Evolutionary conservation across 768 basidiomycete genomes (phyloP).

Genomic region (Suillus bovinus): DNA sequence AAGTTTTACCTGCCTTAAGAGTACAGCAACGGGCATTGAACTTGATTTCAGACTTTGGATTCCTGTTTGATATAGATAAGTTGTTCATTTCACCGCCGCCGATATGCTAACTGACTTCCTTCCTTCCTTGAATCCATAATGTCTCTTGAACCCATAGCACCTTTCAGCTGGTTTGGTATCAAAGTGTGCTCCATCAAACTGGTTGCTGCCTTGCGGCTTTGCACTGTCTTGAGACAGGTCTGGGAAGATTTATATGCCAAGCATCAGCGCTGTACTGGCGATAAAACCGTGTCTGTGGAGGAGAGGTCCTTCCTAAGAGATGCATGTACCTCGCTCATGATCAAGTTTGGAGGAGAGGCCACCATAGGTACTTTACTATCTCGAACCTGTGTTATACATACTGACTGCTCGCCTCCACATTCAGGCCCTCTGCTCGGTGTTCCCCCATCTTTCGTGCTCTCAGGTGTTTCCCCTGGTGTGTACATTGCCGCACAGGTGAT

Average conservation of each 20-base stretch:
- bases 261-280: slow-evolving; percentile 42
- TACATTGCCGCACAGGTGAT: slow-evolving; percentile 62
- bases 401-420: not conserved
- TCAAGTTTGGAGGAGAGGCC: slow-evolving; percentile 80
- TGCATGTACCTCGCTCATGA: slow-evolving; percentile 55
- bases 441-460: slow-evolving; percentile 79
- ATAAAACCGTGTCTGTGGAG: slow-evolving; percentile 41
- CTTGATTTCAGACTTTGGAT: slow-evolving; percentile 91
- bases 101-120: slow-evolving; percentile 27
- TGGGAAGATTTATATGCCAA: slow-evolving; percentile 48
- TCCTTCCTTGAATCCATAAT: slow-evolving; percentile 59
- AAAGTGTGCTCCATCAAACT: slow-evolving; percentile 65
- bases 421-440: slow-evolving; percentile 65
- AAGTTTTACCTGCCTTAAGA: no score
- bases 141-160: slow-evolving; percentile 59
- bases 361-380: slow-evolving; percentile 50
- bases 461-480: slow-evolving; percentile 62
- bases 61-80: slow-evolving; percentile 98
- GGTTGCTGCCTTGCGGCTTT: slow-evolving; percentile 68
- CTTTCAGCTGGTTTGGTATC: slow-evolving; percentile 68
- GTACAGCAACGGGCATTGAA: no score
- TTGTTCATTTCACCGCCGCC: slow-evolving; percentile 28
- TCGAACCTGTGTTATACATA: not conserved
- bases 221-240: slow-evolving; percentile 66
- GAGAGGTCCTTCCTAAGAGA: slow-evolving; percentile 59